Conservation (phyloP, 345 rosid genomes). For the Acer campestre region DNA sequence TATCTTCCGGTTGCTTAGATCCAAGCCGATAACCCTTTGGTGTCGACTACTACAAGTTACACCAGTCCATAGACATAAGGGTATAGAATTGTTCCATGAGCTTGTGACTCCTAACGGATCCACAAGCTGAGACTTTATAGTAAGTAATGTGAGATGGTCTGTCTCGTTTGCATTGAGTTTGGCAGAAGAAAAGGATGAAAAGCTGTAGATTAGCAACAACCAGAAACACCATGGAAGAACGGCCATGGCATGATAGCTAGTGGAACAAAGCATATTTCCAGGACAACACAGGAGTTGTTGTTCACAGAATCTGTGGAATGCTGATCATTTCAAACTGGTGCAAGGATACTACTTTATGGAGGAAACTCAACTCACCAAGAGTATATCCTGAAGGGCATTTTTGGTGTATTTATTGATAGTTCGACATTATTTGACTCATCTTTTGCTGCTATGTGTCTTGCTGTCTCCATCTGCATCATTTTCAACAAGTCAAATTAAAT, state of each 20-base stretch:
- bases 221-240: neutral
- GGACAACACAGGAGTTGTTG: neutral
- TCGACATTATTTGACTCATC: no score
- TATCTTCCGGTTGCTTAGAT: neutral
- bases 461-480: no score
- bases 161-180: neutral
- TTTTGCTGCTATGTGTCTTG: no score
- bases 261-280: neutral
- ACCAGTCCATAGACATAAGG: neutral
- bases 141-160: neutral
- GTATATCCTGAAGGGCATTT: no score
- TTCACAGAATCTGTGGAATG: no score
- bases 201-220: neutral
- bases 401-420: no score
- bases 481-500: no score
- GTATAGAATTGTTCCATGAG: neutral
- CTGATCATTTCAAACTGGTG: no score
- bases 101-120: neutral
- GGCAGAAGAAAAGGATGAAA: neutral
- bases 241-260: neutral
- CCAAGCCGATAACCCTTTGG: neutral
- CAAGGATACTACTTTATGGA: no score
- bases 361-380: no score
- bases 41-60: neutral
- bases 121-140: neutral